Evolutionary conservation across 2,329 filamentous ascomycete genomes (phyloP), one percentile per base, ranked within the genome.

Genomic region (Lithohypha guttulata): DNA sequence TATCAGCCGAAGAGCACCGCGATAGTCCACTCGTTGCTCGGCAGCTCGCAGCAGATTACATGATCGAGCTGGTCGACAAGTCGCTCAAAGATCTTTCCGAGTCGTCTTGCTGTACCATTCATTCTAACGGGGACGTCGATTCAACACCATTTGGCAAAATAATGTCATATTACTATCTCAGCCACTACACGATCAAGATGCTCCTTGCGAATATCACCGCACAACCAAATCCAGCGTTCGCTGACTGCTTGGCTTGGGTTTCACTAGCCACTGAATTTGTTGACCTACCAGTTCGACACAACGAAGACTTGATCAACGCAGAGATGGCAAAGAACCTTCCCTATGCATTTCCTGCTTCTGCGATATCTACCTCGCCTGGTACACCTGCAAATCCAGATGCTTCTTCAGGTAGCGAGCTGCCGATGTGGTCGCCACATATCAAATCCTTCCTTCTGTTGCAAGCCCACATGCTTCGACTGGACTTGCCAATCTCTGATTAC

Each of bases 121-220:
- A 84, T 53, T 79, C 81, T 30, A 94, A 91, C 48, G 89, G 89
- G 29, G 82, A 94, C 51, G 79, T 98, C 19, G 83, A 94, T 51
- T 69, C 89, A 1, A 96, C 91, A 0, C 80, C 89, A 0, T 72
- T 96, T 5, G 91, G 91, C 53, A 95, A 94, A 66, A 96, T 98
- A 55, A 95, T 96, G 85, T 93, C 84, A 59, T 98, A 96, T 69
- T 98, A 98, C 70, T 98, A 98, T 57, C 78, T 91, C 33, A 93
- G 87, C 0, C 91, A 98, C 65, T 83, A 83, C 61, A 98, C 91
- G 0, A 86, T 98, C 53, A 83, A 91, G 1, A 79, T 85, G 53
- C 73, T 98, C 5, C 76, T 83, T 47, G 71, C 75, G 32, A 73
- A 89, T 49, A 84, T 82, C 17, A 89, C 83, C 53, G 73, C 77